A percentile compares a stretch with the other conserved stretches of the same genome.
Conservation (phyloP, 345 rosid genomes). For the Durio zibethinus region DNA sequence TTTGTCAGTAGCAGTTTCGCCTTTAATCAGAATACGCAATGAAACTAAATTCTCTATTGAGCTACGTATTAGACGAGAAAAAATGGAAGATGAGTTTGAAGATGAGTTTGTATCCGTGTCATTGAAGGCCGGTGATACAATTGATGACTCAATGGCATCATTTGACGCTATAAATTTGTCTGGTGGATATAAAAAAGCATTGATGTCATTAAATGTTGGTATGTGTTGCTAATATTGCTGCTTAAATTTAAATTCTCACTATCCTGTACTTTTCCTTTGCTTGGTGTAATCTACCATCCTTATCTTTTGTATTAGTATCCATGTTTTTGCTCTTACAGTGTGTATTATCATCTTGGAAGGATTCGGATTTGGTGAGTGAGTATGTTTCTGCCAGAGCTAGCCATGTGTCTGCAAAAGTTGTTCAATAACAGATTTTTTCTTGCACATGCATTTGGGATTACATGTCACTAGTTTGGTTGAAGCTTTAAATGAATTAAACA, state of each 20-base stretch:
- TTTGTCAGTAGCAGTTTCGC: conserved; percentile 71
- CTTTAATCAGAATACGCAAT: conserved; percentile 72
- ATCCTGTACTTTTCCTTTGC: not conserved
- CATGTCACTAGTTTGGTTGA: not conserved
- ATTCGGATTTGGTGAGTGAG: not conserved
- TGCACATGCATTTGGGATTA: not conserved
- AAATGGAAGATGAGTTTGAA: conserved; percentile 48
- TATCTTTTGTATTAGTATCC: not conserved
- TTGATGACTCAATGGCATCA: conserved; percentile 80
- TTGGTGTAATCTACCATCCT: not conserved
- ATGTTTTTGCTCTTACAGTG: not conserved
- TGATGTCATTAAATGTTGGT: conserved; percentile 81
- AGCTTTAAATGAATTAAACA: not conserved
- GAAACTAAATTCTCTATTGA: conserved; percentile 73
- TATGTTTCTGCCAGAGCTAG: not conserved
- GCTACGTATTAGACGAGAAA: conserved; percentile 67
- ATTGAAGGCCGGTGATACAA: conserved; percentile 63
- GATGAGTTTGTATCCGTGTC: conserved; percentile 53
- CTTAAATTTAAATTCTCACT: not conserved
- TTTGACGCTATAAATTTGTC: conserved; percentile 69
- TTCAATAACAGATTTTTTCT: not conserved
- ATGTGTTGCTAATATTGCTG: conserved; percentile 24
- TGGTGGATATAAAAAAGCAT: conserved; percentile 70
- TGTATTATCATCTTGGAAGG: not conserved
- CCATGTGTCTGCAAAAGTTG: not conserved